Base-by-base conservation (phyloP, 192 early-diverging fungal species). In the Piromyces finnis region DNA sequence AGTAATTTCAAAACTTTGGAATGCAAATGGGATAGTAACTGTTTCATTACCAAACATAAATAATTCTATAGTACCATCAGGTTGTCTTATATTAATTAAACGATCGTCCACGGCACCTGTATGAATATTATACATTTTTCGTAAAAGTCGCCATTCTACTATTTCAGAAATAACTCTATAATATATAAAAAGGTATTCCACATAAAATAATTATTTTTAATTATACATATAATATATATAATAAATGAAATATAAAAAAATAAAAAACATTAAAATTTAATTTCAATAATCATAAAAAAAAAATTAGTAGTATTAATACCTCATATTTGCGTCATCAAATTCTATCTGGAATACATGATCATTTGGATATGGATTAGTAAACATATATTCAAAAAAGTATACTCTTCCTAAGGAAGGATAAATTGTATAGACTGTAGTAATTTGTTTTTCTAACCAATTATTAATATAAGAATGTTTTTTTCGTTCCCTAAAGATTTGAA, bases 311-410 rank as follows among this genome's bases (percentile, higher is more conserved):
- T 17, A 17, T 51, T 68, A 68, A 9, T 27, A 68, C 51, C 51
- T 68, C n/a, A 80, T 13, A 17, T 80, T 78, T 78, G 77, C 77
- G n/a, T 80, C 79, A 18, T 80, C 79, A 39, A 80, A 80, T 29
- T 41, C 41, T 11, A 80, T 39, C 26, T 41, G 41, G 13, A 80
- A 80, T 41, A 78, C 78, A 39, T 80, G 79, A 77, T 80, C 79
- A 78, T 77, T 78, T 22, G 79, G 51, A 80, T 80, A 80, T 29
- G 79, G 79, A 78, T 80, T 80, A 7, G 79, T 80, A 14, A 80
- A 80, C 28, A 36, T 30, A 78, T 77, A 80, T 39, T 80, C 79
- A 78, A 80, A 80, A 77, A 80, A 80, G 22, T 36, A 80, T 13
- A 29, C 79, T 29, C 79, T 41, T 26, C 51, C 79, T 30, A 80